A percentile compares a stretch with the other conserved stretches of the same genome.
These are phyloP conservation scores for Stygiomarasmius scandens DNA, from an alignment of 1,284 basidiomycete species.

Conservation along the genomic window DNA sequence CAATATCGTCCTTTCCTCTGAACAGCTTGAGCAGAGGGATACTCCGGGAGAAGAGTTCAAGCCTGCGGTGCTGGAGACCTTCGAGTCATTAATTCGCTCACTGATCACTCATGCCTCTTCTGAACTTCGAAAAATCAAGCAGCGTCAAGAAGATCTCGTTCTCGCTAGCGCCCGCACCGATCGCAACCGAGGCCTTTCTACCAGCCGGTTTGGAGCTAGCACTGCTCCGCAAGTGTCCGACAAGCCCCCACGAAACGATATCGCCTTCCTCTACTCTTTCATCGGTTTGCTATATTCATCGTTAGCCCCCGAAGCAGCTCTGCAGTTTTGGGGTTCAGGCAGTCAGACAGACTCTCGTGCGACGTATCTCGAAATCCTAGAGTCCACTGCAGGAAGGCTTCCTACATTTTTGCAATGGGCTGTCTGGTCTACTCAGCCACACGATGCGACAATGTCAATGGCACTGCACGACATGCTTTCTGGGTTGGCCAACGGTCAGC, in stretches of 20 bases:
- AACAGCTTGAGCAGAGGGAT: slow-evolving; percentile 62
- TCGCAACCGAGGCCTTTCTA: slow-evolving; percentile 46
- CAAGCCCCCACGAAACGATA: slow-evolving; percentile 69
- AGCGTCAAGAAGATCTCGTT: slow-evolving; percentile 85
- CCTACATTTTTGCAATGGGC: slow-evolving; percentile 87
- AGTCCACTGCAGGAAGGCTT: slow-evolving; percentile 65
- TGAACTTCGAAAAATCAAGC: slow-evolving; percentile 89
- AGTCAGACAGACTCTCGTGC: slow-evolving; percentile 42
- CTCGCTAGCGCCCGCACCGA: slow-evolving; percentile 65
- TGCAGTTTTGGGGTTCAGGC: slow-evolving; percentile 85
- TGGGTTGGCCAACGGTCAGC: slow-evolving; percentile 83
- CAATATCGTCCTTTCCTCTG: slow-evolving; percentile 37
- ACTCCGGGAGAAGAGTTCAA: slow-evolving; percentile 68
- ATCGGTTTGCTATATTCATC: slow-evolving; percentile 80
- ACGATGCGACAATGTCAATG: slow-evolving; percentile 72
- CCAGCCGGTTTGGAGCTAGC: slow-evolving; percentile 43
- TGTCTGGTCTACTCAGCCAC: slow-evolving; percentile 79
- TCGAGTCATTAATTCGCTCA: slow-evolving; percentile 75
- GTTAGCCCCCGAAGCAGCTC: slow-evolving; percentile 74
- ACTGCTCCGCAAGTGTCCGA: slow-evolving; percentile 19
- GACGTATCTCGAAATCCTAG: slow-evolving; percentile 57
- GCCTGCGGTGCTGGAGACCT: slow-evolving; percentile 61
- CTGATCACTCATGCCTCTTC: slow-evolving; percentile 81
- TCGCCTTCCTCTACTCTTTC: slow-evolving; percentile 83
- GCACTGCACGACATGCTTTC: slow-evolving; percentile 88